These are phyloP conservation scores for Termitomyces heimii DNA, from an alignment of 768 basidiomycete species.

Conservation along the genomic window DNA sequence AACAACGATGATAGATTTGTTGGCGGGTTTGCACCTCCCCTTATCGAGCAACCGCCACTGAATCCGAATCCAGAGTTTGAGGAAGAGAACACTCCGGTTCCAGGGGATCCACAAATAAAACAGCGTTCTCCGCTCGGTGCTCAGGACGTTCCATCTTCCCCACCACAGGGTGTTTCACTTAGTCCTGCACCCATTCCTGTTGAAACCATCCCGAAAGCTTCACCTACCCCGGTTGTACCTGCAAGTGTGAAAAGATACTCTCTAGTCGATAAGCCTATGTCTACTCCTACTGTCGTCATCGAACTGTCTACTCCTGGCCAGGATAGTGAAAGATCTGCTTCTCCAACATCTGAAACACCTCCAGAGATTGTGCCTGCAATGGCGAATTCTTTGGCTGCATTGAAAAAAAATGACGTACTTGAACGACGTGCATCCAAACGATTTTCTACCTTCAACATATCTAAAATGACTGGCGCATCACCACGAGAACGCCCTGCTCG, in stretches of 20 bases:
- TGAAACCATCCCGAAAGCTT: constrained; percentile 15
- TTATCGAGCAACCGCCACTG: constrained; percentile 10
- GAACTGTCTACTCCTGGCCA: constrained; percentile 42
- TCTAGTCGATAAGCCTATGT: constrained; percentile 63
- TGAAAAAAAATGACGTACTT: constrained; percentile 81
- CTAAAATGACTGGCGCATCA: constrained; percentile 77
- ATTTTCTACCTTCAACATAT: constrained; percentile 91
- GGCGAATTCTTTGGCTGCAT: constrained; percentile 78
- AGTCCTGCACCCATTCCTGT: constrained; percentile 5
- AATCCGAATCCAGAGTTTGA: constrained; percentile 8
- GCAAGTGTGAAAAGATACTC: constrained; percentile 74
- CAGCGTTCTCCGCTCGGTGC: constrained; percentile 6
- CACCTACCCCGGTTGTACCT: constrained; percentile 42
- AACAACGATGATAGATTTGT: constrained; percentile 39
- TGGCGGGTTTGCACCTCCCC: constrained; percentile 40
- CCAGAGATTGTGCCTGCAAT: constrained; percentile 50
- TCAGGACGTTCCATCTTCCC: neutral
- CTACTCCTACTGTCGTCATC: constrained; percentile 41
- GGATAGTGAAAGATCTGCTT: constrained; percentile 25
- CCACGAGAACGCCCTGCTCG: constrained; percentile 44
- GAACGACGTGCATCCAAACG: constrained; percentile 93
- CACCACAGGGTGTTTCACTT: constrained; percentile 2
- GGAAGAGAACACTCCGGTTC: constrained; percentile 11
- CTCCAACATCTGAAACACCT: constrained; percentile 32
- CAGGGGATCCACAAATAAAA: constrained; percentile 5